A percentile compares a stretch with the other conserved stretches of the same genome.
These are phyloP conservation scores for Blastomyces emzantsi DNA, from an alignment of 2,329 filamentous ascomycete genomes.

Conservation along the genomic window DNA sequence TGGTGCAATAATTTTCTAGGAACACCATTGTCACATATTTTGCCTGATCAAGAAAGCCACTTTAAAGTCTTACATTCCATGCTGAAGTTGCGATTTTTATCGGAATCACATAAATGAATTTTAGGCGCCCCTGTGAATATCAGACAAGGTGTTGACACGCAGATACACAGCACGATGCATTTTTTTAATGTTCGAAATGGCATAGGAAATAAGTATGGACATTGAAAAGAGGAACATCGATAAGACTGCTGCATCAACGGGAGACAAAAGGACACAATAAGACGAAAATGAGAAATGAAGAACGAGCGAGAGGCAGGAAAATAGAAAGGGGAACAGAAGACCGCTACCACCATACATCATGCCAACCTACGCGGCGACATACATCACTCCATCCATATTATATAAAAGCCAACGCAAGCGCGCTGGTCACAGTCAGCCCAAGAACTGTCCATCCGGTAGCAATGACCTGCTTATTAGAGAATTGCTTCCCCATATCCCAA, in stretches of 20 bases:
- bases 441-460: conserved; percentile 56
- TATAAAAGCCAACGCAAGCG: conserved; percentile 37
- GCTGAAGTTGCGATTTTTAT: neutral
- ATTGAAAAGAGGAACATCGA: neutral
- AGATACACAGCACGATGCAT: neutral
- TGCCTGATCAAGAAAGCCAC: neutral
- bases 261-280: neutral
- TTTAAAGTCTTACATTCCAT: neutral
- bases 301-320: neutral
- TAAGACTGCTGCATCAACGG: neutral
- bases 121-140: neutral
- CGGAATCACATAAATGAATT: neutral
- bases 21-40: neutral
- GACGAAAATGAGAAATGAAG: neutral
- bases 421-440: conserved; percentile 45
- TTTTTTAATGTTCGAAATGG: neutral
- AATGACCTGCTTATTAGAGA: conserved; percentile 57
- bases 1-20: neutral
- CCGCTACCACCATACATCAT: neutral
- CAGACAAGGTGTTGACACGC: neutral
- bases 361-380: too few species aligned
- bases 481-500: conserved; percentile 57
- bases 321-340: neutral
- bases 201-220: conserved; percentile 2
- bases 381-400: neutral